Evolutionary conservation across 495 filamentous ascomycete genomes (phyloP).

Genomic region (Aspergillus indologenus): DNA sequence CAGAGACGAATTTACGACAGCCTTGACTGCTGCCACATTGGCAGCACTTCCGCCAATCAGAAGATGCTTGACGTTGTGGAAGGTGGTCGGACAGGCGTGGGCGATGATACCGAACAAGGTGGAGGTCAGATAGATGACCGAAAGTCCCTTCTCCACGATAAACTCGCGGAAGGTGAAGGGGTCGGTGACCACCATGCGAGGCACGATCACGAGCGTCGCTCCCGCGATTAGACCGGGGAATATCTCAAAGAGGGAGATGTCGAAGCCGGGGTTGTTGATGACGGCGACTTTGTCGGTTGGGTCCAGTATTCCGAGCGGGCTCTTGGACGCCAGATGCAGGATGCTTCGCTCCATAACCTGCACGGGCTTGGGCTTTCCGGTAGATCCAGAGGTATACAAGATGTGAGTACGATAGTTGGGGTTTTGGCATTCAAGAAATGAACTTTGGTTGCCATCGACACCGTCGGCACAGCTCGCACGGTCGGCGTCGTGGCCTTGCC

Average conservation of each 20-base stretch:
- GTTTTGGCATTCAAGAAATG: neutral
- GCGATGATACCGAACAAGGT: conserved; percentile 9
- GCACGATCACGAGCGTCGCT: conserved; percentile 5
- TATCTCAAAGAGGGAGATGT: conserved; percentile 10
- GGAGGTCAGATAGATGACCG: conserved; percentile 4
- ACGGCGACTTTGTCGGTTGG: conserved; percentile 6
- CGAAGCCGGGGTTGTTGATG: conserved; percentile 13
- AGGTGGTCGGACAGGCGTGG: conserved; percentile 9
- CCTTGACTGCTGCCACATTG: conserved; percentile 4
- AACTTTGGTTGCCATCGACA: neutral
- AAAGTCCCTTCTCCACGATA: conserved; percentile 1
- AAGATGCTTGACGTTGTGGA: conserved; percentile 8
- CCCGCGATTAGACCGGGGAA: conserved; percentile 7
- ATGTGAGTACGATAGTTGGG: conserved; percentile 10
- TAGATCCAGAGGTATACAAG: conserved; percentile 11
- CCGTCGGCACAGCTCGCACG: neutral
- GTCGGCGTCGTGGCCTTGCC: neutral
- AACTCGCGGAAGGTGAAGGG: conserved; percentile 8
- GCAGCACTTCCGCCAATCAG: conserved; percentile 11
- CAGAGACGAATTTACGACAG: conserved; percentile 4
- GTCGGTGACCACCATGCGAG: conserved; percentile 11
- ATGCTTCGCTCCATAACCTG: conserved; percentile 11
- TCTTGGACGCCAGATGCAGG: conserved; percentile 6
- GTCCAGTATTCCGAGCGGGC: neutral
- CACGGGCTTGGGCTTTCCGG: conserved; percentile 11